phyloP scores from a whole-genome alignment of 2,329 filamentous ascomycete species.

The Sporothrix mexicana region DNA sequence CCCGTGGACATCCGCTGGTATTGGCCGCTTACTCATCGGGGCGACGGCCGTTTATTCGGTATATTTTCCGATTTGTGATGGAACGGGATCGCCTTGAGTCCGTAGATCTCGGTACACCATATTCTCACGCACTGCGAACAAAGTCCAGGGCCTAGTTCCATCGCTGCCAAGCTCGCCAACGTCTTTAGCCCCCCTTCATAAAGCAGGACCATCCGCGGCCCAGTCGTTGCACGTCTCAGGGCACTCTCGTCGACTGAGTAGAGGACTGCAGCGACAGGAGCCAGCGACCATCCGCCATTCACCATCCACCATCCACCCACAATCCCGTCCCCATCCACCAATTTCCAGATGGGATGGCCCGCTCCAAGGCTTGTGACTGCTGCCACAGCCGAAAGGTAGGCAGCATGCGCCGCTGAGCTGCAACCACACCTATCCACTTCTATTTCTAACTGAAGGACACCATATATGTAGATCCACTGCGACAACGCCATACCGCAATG shows the following conservation, averaged over 20 bases:
- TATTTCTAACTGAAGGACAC: neutral
- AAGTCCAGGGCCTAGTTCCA: too few relatives aligned
- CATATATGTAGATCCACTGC: slow-evolving; percentile 34
- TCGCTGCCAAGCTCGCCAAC: too few relatives aligned
- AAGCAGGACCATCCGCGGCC: neutral
- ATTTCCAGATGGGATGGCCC: slow-evolving; percentile 21
- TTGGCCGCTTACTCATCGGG: neutral
- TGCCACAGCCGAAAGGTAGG: slow-evolving; percentile 36
- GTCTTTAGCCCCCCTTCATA: too few relatives aligned
- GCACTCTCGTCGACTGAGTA: neutral
- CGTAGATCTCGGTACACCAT: too few relatives aligned
- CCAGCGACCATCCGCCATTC: slow-evolving; percentile 2
- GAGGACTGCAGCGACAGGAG: neutral
- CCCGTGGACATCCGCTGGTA: neutral
- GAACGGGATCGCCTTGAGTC: too few relatives aligned
- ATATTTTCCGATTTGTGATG: too few relatives aligned
- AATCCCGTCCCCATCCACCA: too few relatives aligned
- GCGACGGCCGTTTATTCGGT: too few relatives aligned
- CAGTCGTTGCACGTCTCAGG: neutral
- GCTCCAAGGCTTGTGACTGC: slow-evolving; percentile 35
- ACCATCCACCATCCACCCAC: slow-evolving; percentile 6
- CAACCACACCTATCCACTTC: neutral
- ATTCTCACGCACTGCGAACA: too few relatives aligned
- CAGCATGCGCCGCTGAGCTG: neutral
- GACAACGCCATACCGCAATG: slow-evolving; percentile 35